Base-by-base conservation (phyloP, 2,329 filamentous ascomycete species). In the Nakataea oryzae region DNA sequence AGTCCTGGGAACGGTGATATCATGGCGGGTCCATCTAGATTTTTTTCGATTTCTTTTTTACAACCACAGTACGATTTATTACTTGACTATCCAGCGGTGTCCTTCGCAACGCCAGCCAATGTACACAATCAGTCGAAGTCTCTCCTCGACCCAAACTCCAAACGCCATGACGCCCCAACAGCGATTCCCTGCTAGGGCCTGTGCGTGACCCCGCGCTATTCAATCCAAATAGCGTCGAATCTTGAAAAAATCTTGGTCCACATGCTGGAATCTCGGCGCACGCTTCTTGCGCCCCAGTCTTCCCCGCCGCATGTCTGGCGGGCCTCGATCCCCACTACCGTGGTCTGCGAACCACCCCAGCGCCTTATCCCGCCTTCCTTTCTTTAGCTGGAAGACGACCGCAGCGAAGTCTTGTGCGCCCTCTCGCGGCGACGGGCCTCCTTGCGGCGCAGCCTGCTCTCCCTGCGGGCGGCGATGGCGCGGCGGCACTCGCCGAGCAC, bases 291-390 rank as follows among this genome's bases (percentile, higher is more conserved):
- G 3, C 34, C 14, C 34, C 13, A 47, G 14, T 8, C 41, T 47
- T 47, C 13, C 34, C 17, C 41, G 6, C 41, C 41, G 6, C 12
- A 17, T 41, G 17, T 17, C 5, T 41, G 2, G 17, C 34, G 2
- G 34, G 9, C 17, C 6, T 14, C 34, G 7, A 41, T 13, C 32
- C 32, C 32, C 32, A 2, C 11, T 34, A 34, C 32, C 11, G 8
- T 13, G 14, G 14, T 34, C 11, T 9, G 32, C 32, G 12, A 13
- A 13, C 12, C 32, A 8, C 30, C 2, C 30, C 30, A 96, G 74
- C 92, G 76, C 75, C 96, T 96, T 76, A 93, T 82, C 67, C 89
- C 93, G 93, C 64, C 24, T 57, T 6, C n/a, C 17, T 9, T 59
- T 26, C 13, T 9, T 17, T 3, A 29, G 26, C 7, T 28, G n/a